Evolutionary conservation across 2,329 filamentous ascomycete species (phyloP).

Genomic region (Claviceps africana): DNA sequence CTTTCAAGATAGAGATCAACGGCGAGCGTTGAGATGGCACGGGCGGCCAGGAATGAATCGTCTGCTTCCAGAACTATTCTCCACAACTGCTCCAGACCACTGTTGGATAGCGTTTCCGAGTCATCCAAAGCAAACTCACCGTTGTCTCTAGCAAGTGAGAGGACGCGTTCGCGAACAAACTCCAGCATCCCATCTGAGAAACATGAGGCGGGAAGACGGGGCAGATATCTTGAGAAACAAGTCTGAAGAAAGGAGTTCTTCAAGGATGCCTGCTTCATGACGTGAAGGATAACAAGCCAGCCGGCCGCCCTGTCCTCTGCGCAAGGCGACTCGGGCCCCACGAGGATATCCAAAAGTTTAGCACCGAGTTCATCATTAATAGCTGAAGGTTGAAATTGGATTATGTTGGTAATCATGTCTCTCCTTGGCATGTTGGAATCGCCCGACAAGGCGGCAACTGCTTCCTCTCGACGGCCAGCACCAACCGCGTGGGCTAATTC

Average conservation of each 20-base stretch:
- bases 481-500: conserved; percentile 46
- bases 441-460: conserved; percentile 31
- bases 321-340: conserved; percentile 48
- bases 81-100: conserved; percentile 63
- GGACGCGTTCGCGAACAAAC: conserved; percentile 42
- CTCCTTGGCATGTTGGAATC: conserved; percentile 37
- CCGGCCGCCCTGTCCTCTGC: conserved; percentile 48
- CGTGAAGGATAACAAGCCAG: conserved; percentile 51
- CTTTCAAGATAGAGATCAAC: conserved; percentile 54
- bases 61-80: conserved; percentile 60
- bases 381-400: conserved; percentile 45
- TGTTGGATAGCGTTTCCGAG: conserved; percentile 35
- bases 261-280: conserved; percentile 26
- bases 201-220: conserved; percentile 38
- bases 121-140: conserved; percentile 35
- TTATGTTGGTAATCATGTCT: conserved; percentile 43
- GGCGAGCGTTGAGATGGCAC: conserved; percentile 58
- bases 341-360: conserved; percentile 57
- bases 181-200: conserved; percentile 49
- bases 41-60: conserved; percentile 48
- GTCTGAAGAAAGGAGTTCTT: conserved; percentile 41
- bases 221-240: conserved; percentile 44
- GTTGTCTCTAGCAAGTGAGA: conserved; percentile 31
- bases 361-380: conserved; percentile 48
- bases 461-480: conserved; percentile 19